phyloP scores from a whole-genome alignment of 306 rosid species.

The Cucurbita ficifolia region DNA sequence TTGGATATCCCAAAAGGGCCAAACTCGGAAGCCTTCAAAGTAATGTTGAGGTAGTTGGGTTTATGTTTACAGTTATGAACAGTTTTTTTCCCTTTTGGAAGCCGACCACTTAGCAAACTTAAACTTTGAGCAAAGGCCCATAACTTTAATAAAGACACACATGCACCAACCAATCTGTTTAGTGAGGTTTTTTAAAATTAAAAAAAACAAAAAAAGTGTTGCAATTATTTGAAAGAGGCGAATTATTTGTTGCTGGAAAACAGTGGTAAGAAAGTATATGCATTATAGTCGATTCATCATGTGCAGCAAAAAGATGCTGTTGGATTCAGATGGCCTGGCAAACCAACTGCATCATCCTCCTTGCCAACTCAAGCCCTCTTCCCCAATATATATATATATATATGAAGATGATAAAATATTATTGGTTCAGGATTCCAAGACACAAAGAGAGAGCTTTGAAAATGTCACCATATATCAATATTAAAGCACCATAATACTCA shows the following conservation, averaged over 20 bases:
- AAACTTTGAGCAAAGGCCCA: neutral
- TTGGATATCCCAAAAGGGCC: neutral
- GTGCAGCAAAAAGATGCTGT: constrained; percentile 8
- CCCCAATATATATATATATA: too few species aligned
- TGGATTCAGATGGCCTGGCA: constrained; percentile 12
- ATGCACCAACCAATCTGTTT: neutral
- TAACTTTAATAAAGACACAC: neutral
- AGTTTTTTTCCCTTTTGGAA: neutral
- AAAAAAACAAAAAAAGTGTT: neutral
- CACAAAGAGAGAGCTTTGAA: neutral
- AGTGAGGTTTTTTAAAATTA: too few species aligned
- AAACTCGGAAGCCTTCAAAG: neutral
- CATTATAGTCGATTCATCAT: neutral
- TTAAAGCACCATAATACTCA: neutral
- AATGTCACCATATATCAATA: neutral
- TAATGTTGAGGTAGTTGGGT: neutral
- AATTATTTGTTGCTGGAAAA: neutral
- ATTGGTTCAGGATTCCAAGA: neutral
- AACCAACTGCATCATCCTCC: constrained; percentile 7
- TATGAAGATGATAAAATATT: neutral
- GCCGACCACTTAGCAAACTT: neutral
- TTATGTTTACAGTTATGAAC: neutral
- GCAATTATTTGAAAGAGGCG: neutral
- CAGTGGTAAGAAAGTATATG: neutral
- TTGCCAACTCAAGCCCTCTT: neutral